These are phyloP conservation scores for Aspergillus quadrilineatus DNA, from an alignment of 2,329 filamentous ascomycete genomes.

Conservation along the genomic window DNA sequence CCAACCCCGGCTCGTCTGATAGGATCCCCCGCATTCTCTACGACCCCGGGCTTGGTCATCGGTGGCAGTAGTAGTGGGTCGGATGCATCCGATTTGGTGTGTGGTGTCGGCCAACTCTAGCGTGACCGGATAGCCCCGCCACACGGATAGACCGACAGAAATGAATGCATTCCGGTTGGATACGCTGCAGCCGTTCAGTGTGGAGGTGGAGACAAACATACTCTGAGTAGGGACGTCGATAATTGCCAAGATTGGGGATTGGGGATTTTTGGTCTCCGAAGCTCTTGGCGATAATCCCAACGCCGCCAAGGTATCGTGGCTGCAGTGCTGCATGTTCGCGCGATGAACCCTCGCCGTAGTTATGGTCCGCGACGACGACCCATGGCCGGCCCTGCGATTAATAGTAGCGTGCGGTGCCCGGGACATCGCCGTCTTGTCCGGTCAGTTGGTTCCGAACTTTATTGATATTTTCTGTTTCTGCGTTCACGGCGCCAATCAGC, in stretches of 20 bases:
- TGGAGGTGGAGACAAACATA: too few relatives aligned
- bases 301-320: conserved; percentile 92
- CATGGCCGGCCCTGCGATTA: conserved; percentile 94
- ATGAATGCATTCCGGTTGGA: too few relatives aligned
- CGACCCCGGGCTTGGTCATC: not conserved
- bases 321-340: conserved; percentile 98
- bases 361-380: conserved; percentile 99
- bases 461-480: conserved; percentile 94
- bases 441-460: conserved; percentile 90
- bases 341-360: conserved; percentile 96
- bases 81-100: not conserved
- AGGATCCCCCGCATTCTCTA: not conserved
- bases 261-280: conserved; percentile 56
- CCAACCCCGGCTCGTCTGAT: not conserved
- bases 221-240: too few relatives aligned
- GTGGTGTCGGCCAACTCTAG: too few relatives aligned
- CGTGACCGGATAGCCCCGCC: too few relatives aligned
- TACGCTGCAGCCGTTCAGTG: too few relatives aligned
- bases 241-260: too few relatives aligned
- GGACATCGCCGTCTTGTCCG: conserved; percentile 81
- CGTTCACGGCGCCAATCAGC: conserved; percentile 96
- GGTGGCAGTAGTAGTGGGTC: not conserved
- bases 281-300: conserved; percentile 91
- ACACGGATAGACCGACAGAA: too few relatives aligned
- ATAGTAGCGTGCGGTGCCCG: conserved; percentile 94